Conservation (phyloP, 2,329 filamentous ascomycete genomes). For the Hansfordia pulvinata region DNA sequence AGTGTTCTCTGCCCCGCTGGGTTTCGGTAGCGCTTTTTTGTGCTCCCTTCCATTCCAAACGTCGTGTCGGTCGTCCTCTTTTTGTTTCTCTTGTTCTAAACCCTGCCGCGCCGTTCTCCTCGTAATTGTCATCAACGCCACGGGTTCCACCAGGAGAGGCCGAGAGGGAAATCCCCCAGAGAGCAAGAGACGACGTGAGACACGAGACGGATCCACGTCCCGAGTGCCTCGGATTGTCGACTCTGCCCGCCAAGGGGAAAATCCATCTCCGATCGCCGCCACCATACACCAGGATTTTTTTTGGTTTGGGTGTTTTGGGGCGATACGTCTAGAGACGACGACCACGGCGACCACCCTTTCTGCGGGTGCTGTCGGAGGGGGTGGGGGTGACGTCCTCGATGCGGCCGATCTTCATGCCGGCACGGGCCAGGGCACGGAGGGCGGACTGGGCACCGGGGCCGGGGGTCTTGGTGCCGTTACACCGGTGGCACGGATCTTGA, state of each 20-base stretch:
- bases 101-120: slow-evolving; percentile 54
- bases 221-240: too few species aligned
- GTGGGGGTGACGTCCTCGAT: slow-evolving; percentile 99
- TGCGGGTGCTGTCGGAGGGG: slow-evolving; percentile 96
- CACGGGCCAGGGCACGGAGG: slow-evolving; percentile 95
- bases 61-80: too few species aligned
- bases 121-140: slow-evolving; percentile 59
- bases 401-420: slow-evolving; percentile 98
- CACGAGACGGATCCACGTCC: too few species aligned
- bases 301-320: slow-evolving; percentile 11
- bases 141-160: slow-evolving; percentile 28
- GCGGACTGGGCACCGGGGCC: slow-evolving; percentile 98
- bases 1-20: too few species aligned
- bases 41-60: not conserved
- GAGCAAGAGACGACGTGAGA: slow-evolving; percentile 4
- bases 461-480: slow-evolving; percentile 99
- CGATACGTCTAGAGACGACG: slow-evolving; percentile 79
- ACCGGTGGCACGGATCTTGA: slow-evolving; percentile 99
- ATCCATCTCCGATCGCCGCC: slow-evolving; percentile 18
- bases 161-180: slow-evolving; percentile 26
- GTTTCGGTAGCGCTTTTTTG: too few species aligned
- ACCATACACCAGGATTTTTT: slow-evolving; percentile 13
- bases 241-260: slow-evolving; percentile 13
- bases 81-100: slow-evolving; percentile 50
- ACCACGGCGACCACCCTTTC: slow-evolving; percentile 99